Conservation (phyloP, 2,329 filamentous ascomycete species). For the Beauveria pseudobassiana region DNA sequence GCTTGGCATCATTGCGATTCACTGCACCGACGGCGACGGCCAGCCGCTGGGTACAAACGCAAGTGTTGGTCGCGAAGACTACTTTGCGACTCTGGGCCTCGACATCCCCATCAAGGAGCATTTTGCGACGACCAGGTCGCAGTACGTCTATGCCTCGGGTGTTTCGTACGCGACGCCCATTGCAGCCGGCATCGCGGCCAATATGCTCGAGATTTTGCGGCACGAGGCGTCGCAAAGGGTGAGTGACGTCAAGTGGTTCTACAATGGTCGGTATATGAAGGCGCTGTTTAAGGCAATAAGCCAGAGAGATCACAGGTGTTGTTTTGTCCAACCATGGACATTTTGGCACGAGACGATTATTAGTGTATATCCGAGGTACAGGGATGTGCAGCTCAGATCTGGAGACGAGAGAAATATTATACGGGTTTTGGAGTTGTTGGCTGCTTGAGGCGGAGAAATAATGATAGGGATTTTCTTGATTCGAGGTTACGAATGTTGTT, state of each 20-base stretch:
- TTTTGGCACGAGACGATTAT: background rate
- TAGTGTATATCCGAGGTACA: background rate
- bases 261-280: background rate
- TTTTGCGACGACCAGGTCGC: too few species aligned
- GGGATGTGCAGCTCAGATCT: background rate
- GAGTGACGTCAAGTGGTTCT: background rate
- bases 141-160: background rate
- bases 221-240: background rate
- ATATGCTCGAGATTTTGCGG: background rate
- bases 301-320: background rate
- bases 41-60: background rate
- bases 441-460: background rate
- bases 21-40: background rate
- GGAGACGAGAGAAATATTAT: background rate
- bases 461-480: background rate
- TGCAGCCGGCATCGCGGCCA: background rate
- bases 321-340: background rate
- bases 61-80: background rate
- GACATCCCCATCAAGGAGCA: background rate
- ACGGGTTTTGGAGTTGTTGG: background rate
- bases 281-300: background rate
- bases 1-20: background rate
- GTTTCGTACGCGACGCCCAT: background rate
- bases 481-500: too few species aligned
- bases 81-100: background rate